phyloP scores from a whole-genome alignment of 345 rosid species.

The Gossypium thurberi region DNA sequence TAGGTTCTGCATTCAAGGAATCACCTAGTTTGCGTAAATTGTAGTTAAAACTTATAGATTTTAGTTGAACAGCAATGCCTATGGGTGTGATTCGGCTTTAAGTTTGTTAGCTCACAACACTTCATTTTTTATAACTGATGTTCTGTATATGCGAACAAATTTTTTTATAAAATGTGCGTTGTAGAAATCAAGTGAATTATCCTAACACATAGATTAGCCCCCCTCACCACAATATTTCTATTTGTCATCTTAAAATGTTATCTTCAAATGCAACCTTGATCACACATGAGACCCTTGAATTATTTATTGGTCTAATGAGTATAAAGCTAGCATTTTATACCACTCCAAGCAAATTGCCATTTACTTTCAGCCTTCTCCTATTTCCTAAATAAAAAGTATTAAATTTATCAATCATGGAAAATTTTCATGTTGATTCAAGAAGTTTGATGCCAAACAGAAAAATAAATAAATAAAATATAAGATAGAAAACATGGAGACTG shows the following conservation, averaged over 20 bases:
- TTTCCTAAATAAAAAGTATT: background rate
- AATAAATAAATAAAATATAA: background rate
- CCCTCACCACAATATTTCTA: background rate
- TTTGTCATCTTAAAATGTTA: background rate
- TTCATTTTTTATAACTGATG: background rate
- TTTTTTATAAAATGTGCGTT: background rate
- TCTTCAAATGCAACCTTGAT: background rate
- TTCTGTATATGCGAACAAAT: background rate
- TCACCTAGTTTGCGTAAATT: background rate
- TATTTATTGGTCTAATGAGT: background rate
- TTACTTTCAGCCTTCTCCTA: conserved; percentile 3
- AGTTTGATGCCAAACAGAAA: background rate
- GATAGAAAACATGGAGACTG: background rate
- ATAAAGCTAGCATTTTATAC: background rate
- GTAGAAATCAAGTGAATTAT: background rate
- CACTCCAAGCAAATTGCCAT: background rate
- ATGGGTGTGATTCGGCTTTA: background rate
- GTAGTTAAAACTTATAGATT: background rate
- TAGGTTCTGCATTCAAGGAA: background rate
- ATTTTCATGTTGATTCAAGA: background rate
- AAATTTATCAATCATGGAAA: background rate
- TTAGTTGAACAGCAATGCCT: background rate
- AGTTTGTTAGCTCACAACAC: background rate
- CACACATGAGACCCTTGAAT: background rate
- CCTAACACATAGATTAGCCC: background rate